Conservation (phyloP, 2,329 filamentous ascomycete species). For the Colletotrichum agaves region DNA sequence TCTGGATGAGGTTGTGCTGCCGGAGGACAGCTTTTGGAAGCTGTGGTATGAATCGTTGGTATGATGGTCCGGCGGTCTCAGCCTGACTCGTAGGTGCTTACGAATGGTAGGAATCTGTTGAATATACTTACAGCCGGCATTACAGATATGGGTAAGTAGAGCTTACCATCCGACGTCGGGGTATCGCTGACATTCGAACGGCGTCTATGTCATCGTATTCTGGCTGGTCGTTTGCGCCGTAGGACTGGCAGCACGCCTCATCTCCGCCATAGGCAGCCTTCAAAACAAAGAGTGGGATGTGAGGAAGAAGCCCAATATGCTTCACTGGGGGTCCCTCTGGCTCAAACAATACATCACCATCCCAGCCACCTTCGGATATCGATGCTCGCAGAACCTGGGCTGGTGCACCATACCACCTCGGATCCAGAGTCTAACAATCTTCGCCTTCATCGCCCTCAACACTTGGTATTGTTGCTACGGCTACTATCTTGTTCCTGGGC, state of each 20-base stretch:
- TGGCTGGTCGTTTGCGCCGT: conserved; percentile 53
- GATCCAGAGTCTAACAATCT: conserved; percentile 54
- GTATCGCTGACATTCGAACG: conserved; percentile 31
- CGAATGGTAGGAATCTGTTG: conserved; percentile 45
- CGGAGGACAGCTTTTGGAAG: conserved; percentile 46
- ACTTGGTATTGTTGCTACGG: conserved; percentile 49
- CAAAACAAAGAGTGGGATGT: conserved; percentile 26
- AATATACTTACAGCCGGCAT: conserved; percentile 50
- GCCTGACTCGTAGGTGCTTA: conserved; percentile 9
- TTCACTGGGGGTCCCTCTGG: conserved; percentile 41
- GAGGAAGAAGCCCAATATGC: conserved; percentile 12
- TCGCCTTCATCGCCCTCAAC: conserved; percentile 52
- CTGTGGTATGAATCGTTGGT: conserved; percentile 53
- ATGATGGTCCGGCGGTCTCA: conserved; percentile 16
- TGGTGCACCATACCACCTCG: conserved; percentile 58
- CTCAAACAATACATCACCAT: conserved; percentile 48
- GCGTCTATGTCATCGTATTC: conserved; percentile 51
- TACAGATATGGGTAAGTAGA: conserved; percentile 49
- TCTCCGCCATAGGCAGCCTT: conserved; percentile 29
- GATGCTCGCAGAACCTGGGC: conserved; percentile 55
- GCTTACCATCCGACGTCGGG: background rate
- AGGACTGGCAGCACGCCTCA: conserved; percentile 47
- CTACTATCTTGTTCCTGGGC: conserved; percentile 50
- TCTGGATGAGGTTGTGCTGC: conserved; percentile 48
- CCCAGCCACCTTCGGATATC: conserved; percentile 56